These are phyloP conservation scores for Phylloporus sp. DNA, from an alignment of 768 basidiomycete species.

Conservation along the genomic window DNA sequence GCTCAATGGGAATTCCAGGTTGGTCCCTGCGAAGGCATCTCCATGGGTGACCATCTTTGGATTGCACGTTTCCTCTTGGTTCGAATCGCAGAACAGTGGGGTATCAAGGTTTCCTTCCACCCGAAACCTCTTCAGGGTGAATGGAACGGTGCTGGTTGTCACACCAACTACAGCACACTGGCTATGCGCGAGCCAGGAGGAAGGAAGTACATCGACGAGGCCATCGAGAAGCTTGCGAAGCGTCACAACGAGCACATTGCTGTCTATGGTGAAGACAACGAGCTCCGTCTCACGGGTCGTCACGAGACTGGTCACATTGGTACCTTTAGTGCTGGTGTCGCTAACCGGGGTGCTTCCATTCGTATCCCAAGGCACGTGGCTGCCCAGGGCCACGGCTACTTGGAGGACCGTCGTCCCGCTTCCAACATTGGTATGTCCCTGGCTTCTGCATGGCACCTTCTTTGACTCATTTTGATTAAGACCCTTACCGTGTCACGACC, in stretches of 20 bases:
- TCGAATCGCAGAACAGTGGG: slow-evolving; percentile 97
- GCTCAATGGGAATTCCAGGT: slow-evolving; percentile 99
- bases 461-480: slow-evolving; percentile 34
- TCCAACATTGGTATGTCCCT: slow-evolving; percentile 80
- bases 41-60: slow-evolving; percentile 99
- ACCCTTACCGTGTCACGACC: slow-evolving; percentile 91
- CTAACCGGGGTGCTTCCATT: slow-evolving; percentile 95
- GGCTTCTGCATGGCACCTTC: neutral
- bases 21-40: slow-evolving; percentile 95
- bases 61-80: slow-evolving; percentile 96
- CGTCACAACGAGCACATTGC: slow-evolving; percentile 94
- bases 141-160: slow-evolving; percentile 99
- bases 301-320: slow-evolving; percentile 98
- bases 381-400: slow-evolving; percentile 88
- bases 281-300: slow-evolving; percentile 88
- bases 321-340: slow-evolving; percentile 89
- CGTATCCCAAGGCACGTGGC: slow-evolving; percentile 94
- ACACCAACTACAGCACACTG: slow-evolving; percentile 96
- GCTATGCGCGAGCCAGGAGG: slow-evolving; percentile 93
- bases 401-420: slow-evolving; percentile 95
- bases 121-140: slow-evolving; percentile 96
- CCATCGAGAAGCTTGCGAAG: slow-evolving; percentile 89
- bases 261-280: slow-evolving; percentile 98
- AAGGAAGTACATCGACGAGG: slow-evolving; percentile 85
- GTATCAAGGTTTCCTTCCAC: slow-evolving; percentile 97